Evolutionary conservation across 1,284 basidiomycete species (phyloP).

Genomic region (Amylostereum chailletii): DNA sequence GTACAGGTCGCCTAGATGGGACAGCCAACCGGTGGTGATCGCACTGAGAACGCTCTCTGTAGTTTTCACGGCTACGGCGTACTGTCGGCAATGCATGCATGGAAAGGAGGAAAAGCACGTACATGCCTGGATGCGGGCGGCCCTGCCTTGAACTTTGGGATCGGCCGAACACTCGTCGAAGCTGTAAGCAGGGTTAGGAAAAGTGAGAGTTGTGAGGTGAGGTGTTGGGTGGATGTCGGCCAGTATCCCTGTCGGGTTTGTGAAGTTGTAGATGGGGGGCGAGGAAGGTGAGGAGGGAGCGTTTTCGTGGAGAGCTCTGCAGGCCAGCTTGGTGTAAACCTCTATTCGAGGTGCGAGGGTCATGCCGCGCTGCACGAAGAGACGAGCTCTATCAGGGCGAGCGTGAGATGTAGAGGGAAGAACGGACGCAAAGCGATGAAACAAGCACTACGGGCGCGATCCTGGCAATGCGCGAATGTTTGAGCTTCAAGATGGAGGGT

Average conservation of each 20-base stretch:
- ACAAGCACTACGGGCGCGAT: constrained; percentile 13
- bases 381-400: not conserved
- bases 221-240: no score
- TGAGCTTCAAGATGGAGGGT: not conserved
- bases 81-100: not conserved
- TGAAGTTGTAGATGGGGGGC: not conserved
- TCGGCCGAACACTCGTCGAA: not conserved
- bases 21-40: constrained; percentile 1
- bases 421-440: constrained; percentile 13
- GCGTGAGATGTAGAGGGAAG: not conserved
- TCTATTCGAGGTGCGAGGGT: not conserved
- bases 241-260: not conserved
- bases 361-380: constrained; percentile 10
- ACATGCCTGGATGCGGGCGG: not conserved
- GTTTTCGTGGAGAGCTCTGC: not conserved
- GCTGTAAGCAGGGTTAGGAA: not conserved
- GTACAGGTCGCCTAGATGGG: not conserved
- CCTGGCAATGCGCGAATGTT: constrained; percentile 2
- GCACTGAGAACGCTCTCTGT: constrained; percentile 1
- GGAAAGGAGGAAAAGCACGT: not conserved
- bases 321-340: not conserved
- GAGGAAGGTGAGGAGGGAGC: not conserved
- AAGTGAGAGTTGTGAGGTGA: not conserved
- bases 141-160: not conserved
- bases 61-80: not conserved